These are phyloP conservation scores for Suillus discolor DNA, from an alignment of 768 basidiomycete species.

Conservation along the genomic window DNA sequence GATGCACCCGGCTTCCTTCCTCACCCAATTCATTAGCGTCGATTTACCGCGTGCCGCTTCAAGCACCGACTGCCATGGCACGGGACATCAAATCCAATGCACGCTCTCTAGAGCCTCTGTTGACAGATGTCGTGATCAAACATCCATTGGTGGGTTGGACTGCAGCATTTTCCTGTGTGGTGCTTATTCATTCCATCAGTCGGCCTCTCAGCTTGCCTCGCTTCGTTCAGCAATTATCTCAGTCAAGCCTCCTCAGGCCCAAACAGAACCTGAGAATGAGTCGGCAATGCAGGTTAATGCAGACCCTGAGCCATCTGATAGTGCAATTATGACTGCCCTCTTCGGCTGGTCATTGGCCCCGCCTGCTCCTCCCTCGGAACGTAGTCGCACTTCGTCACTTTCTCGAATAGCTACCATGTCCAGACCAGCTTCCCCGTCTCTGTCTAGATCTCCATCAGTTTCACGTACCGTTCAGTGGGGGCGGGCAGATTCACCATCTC, in stretches of 20 bases:
- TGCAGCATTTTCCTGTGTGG: conserved; percentile 5
- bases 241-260: conserved; percentile 16
- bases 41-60: conserved; percentile 75
- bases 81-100: conserved; percentile 63
- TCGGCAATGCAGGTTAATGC: conserved; percentile 16
- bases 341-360: conserved; percentile 52
- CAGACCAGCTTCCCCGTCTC: conserved; percentile 31
- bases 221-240: conserved; percentile 48
- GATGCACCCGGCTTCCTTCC: conserved; percentile 4
- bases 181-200: conserved; percentile 42
- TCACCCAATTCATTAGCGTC: conserved; percentile 43
- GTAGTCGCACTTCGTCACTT: conserved; percentile 16
- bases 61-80: conserved; percentile 63
- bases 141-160: conserved; percentile 67
- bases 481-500: conserved; percentile 18
- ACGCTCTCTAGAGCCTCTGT: conserved; percentile 48
- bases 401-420: conserved; percentile 31
- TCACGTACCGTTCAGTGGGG: conserved; percentile 20
- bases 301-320: conserved; percentile 34
- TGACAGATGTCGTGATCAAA: conserved; percentile 59
- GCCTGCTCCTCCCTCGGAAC: conserved; percentile 20
- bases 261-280: conserved; percentile 31
- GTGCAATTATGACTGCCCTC: conserved; percentile 43
- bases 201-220: conserved; percentile 55
- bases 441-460: conserved; percentile 36